These are phyloP conservation scores for Vitis vinifera DNA, from an alignment of 164 flowering plant genomes.

Conservation along the genomic window ASM3070453v1 NC_081806.1:1328501-1329000, in stretches of 20 bases:
- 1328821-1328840: conserved; percentile 93
- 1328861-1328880: conserved; percentile 79
- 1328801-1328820: conserved; percentile 83
- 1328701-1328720: conserved; percentile 84
- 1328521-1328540: conserved; percentile 85
- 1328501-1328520: conserved; percentile 85
- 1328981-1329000: neutral
- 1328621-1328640: neutral
- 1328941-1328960: neutral
- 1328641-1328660: neutral
- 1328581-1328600: conserved; percentile 68
- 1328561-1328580: conserved; percentile 88
- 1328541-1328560: conserved; percentile 73
- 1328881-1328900: conserved; percentile 77
- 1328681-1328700: conserved; percentile 1
- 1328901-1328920: conserved; percentile 66
- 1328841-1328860: conserved; percentile 83
- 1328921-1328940: conserved; percentile 83
- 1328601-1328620: neutral
- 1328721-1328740: conserved; percentile 89
- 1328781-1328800: conserved; percentile 96
- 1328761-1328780: conserved; percentile 97
- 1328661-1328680: neutral
- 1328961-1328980: too few species aligned
- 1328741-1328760: conserved; percentile 87